phyloP scores from a whole-genome alignment of 1,139 yeast genomes.

The Magnusiomyces paraingens region DNA sequence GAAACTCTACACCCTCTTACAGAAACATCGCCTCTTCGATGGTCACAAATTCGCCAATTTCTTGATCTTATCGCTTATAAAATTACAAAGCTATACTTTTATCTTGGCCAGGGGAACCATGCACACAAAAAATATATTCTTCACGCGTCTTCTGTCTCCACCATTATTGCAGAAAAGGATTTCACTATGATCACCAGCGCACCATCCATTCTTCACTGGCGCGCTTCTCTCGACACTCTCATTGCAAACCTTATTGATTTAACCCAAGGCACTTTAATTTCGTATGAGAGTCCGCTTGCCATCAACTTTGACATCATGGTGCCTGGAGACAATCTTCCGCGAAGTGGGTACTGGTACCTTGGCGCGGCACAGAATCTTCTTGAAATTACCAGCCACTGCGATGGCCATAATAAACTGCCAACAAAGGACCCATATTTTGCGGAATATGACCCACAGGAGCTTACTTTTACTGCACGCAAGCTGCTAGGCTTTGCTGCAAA shows the following conservation, averaged over 20 bases:
- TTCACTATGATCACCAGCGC: conserved; percentile 11
- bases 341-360: conserved; percentile 42
- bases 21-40: conserved; percentile 24
- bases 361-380: conserved; percentile 33
- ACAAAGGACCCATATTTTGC: conserved; percentile 19
- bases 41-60: conserved; percentile 43
- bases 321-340: conserved; percentile 37
- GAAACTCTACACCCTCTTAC: conserved; percentile 26
- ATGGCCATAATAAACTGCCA: conserved; percentile 18
- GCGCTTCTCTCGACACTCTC: conserved; percentile 43
- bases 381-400: conserved; percentile 11
- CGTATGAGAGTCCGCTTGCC: conserved; percentile 34
- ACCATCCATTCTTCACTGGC: conserved; percentile 27
- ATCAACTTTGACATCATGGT: conserved; percentile 25
- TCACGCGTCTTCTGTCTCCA: conserved; percentile 47
- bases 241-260: conserved; percentile 48
- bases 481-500: conserved; percentile 22
- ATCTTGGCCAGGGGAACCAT: conserved; percentile 51
- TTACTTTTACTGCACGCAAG: conserved; percentile 24
- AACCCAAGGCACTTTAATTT: conserved; percentile 42
- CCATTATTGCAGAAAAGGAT: conserved; percentile 25
- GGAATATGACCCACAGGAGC: conserved; percentile 21
- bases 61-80: conserved; percentile 59
- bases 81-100: conserved; percentile 54
- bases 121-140: conserved; percentile 60